Conservation (phyloP, 306 rosid species). For the Cucumis sativus region Cucumber_9930_V3 NC_026659.2:18746001-18746500, state of each 20-base stretch:
- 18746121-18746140: conserved; percentile 48
- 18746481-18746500: conserved; percentile 13
- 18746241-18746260: conserved; percentile 94
- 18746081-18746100: conserved; percentile 64
- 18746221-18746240: conserved; percentile 76
- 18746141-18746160: conserved; percentile 46
- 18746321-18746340: background rate
- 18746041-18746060: conserved; percentile 84
- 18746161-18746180: conserved; percentile 67
- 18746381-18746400: conserved; percentile 10
- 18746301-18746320: background rate
- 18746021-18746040: conserved; percentile 59
- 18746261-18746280: conserved; percentile 83
- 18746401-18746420: background rate
- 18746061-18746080: conserved; percentile 78
- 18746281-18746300: conserved; percentile 43
- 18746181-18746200: conserved; percentile 62
- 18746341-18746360: background rate
- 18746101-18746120: conserved; percentile 66
- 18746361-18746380: background rate
- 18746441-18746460: conserved; percentile 47
- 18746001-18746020: conserved; percentile 37
- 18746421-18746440: background rate
- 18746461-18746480: conserved; percentile 34
- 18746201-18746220: conserved; percentile 46